These are phyloP conservation scores for Mortierella sp. DNA, from an alignment of 371 early-diverging fungal genomes.

Conservation along the genomic window DNA sequence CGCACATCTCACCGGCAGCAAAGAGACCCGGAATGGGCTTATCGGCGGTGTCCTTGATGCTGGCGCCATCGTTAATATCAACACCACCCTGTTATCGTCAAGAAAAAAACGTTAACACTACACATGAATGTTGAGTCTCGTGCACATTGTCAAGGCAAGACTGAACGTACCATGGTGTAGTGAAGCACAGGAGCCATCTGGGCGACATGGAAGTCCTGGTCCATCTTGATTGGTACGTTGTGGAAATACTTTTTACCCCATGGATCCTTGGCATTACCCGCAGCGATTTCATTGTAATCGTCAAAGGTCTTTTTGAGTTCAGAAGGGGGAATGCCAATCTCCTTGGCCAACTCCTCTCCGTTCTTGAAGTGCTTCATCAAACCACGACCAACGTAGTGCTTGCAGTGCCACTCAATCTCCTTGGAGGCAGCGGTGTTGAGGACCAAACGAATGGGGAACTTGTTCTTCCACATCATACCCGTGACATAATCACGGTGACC, in stretches of 20 bases:
- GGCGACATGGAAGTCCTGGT: conserved; percentile 85
- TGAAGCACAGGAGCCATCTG: conserved; percentile 93
- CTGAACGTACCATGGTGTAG: conserved; percentile 84
- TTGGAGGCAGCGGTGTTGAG: conserved; percentile 88
- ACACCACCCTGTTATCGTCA: conserved; percentile 89
- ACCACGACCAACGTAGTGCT: conserved; percentile 93
- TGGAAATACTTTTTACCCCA: conserved; percentile 95
- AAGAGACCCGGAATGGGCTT: conserved; percentile 85
- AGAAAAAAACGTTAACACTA: not conserved
- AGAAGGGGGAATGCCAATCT: conserved; percentile 78
- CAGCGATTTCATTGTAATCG: conserved; percentile 84
- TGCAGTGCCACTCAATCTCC: conserved; percentile 95
- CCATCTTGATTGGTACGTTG: conserved; percentile 79
- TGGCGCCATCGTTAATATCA: conserved; percentile 84
- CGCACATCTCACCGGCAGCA: conserved; percentile 93
- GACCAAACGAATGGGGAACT: conserved; percentile 89
- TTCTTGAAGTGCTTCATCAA: conserved; percentile 84
- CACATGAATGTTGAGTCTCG: too few species aligned
- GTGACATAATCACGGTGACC: conserved; percentile 91
- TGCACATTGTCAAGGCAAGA: too few species aligned
- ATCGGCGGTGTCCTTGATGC: conserved; percentile 72
- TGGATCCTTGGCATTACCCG: conserved; percentile 77
- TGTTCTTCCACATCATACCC: conserved; percentile 83
- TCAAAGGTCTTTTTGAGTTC: conserved; percentile 82
- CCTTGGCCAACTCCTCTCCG: conserved; percentile 83